Base-by-base conservation (phyloP, 345 rosid species). In the Populus pruinosa region DNA sequence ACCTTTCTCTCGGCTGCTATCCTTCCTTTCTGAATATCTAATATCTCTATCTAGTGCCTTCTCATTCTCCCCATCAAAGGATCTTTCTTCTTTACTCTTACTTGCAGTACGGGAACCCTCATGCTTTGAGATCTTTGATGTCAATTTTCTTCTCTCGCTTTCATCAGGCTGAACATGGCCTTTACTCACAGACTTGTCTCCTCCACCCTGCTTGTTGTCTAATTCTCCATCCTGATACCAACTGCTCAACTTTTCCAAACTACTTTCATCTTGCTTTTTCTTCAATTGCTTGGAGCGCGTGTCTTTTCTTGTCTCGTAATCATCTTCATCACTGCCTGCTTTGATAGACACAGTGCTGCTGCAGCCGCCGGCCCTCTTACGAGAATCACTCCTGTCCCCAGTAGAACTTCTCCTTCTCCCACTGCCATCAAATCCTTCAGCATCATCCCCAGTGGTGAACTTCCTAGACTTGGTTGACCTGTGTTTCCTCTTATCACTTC, bases 141-240 rank as follows among this genome's bases (percentile, higher is more conserved):
- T 80, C 78, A 70, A 66, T 80, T 92, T 89, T 85, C 88, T 90
- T 75, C 85, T 88, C 59, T 91, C 97, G 56, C 88, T 84, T 9
- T 88, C 92, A 73, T 86, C 92, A 33, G 62, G 75, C 64, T 87
- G 83, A 77, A 82, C 74, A 72, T 80, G 88, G 50, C 87, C 90
- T 82, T 78, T 89, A 77, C 76, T 72, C 62, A 87, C 87, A 31
- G 81, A 78, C 86, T 87, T 94, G 41, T 91, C 97, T 9, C 90
- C 97, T 12, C 90, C 91, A 74, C 85, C 90, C 74, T 77, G 89
- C 85, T 80, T 85, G 77, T 64, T 82, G 25, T 93, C 99, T 14
- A 82, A 83, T 55, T 96, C 98, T 75, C 98, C 97, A 68, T 96
- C 98, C 86, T 96, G 90, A 77, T 96, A 93, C 92, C 92, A 91